Base-by-base conservation (phyloP, 345 rosid species). In the Bruguiera gymnorhiza region DNA sequence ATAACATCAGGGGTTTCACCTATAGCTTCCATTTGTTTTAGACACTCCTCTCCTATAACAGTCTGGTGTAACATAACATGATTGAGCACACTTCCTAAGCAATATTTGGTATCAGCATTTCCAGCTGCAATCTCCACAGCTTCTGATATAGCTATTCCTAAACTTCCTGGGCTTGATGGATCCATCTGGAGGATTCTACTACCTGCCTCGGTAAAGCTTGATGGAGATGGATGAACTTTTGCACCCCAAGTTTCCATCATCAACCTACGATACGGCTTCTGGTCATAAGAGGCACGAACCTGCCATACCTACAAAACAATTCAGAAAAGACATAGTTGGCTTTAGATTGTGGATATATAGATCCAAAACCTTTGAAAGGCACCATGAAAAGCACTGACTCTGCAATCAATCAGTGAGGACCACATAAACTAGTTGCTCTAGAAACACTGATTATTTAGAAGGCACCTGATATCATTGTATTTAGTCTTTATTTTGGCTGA, bases 231-330 rank as follows among this genome's bases (percentile, higher is more conserved):
- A 74, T 91, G 96, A 59, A 94, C 96, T 60, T 88, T 88, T 66
- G 97, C 97, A 0, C 97, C 98, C 97, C 98, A 91, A 26, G 98
- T 94, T 78, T 94, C 91, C 98, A 94, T 94, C 98, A 94, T 94
- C 73, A 94, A 57, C 77, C 89, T 76, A 2, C 98, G 89, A 72
- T 91, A 94, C 62, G 98, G 98, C 81, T 94, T 94, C 81, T 86
- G 90, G 78, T 94, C 89, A 53, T 84, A 94, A 0, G 98, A 94
- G 53, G 96, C 96, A 13, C 96, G 95, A 60, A 94, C 97, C 81
- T 91, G 98, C 98, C 97, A 94, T 64, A 94, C 97, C 98, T 93
- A 59, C 21, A 67, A 7, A 55, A 36, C 29, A 63, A 64, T 67
- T 29, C 34, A 50, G 31, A 60, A 8, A 27, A 32, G 43, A 62